These are phyloP conservation scores for Colletotrichum somersetense DNA, from an alignment of 2,329 filamentous ascomycete genomes.

Conservation along the genomic window DNA sequence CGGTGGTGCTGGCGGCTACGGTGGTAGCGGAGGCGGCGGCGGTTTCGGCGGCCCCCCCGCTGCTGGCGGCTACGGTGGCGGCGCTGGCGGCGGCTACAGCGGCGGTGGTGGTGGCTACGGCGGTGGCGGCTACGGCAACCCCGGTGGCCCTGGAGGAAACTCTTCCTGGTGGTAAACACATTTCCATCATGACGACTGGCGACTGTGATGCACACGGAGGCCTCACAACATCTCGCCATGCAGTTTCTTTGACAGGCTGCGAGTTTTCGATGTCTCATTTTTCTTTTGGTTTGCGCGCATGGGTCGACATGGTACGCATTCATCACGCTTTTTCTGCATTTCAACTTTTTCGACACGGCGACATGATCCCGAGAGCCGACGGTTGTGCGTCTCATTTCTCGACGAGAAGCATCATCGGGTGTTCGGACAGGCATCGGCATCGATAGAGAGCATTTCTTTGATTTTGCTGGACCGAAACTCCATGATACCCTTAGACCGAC, in stretches of 20 bases:
- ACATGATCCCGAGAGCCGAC: slow-evolving; percentile 52
- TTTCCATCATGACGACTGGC: slow-evolving; percentile 19
- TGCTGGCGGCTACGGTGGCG: slow-evolving; percentile 63
- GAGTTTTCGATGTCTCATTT: slow-evolving; percentile 46
- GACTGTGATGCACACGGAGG: slow-evolving; percentile 4
- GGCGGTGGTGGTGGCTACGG: slow-evolving; percentile 58
- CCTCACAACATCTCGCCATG: slow-evolving; percentile 16
- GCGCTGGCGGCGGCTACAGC: slow-evolving; percentile 57
- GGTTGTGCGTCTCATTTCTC: slow-evolving; percentile 46
- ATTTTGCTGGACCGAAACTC: slow-evolving; percentile 46
- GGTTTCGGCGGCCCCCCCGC: slow-evolving; percentile 51
- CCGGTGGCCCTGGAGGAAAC: slow-evolving; percentile 72
- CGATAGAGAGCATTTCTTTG: slow-evolving; percentile 45
- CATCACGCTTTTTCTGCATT: slow-evolving; percentile 48
- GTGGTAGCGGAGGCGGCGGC: slow-evolving; percentile 58
- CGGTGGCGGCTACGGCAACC: slow-evolving; percentile 76
- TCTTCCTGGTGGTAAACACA: slow-evolving; percentile 76
- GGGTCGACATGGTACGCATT: slow-evolving; percentile 42
- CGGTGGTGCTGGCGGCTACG: slow-evolving; percentile 54
- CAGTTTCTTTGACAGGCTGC: slow-evolving; percentile 49
- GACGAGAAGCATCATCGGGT: slow-evolving; percentile 52
- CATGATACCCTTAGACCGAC: slow-evolving; percentile 48
- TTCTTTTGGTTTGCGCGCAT: slow-evolving; percentile 40
- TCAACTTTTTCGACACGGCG: slow-evolving; percentile 47
- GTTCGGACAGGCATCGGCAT: slow-evolving; percentile 49